Base-by-base conservation (phyloP, 495 filamentous ascomycete species). In the Aspergillus leporis region DNA sequence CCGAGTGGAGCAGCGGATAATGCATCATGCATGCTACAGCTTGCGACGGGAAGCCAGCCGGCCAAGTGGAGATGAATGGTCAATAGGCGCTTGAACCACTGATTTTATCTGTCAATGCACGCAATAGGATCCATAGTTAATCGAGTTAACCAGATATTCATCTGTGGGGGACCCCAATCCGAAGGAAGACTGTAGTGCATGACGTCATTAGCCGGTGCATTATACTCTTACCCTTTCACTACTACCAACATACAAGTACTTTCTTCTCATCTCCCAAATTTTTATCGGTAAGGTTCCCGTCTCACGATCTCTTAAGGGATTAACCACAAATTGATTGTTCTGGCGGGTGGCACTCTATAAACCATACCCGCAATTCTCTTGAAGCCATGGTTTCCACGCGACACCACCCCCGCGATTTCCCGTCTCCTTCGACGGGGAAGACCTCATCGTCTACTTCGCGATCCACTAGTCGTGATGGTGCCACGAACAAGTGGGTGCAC, bases 401-500 rank as follows among this genome's bases (percentile, higher is more conserved):
- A 64, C 72, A 77, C 30, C 81, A 82, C 60, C 78, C 77, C 22
- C 58, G 66, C 54, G 78, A 78, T 41, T 82, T 81, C 46, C 74
- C 77, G 19, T 64, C 78, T 18, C 73, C 76, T 2, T 59, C 69
- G 28, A 61, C 48, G 41, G 60, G 67, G 13, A 55, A 48, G 43
- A 45, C 59, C 19, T 57, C 57, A 2, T 28, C 63, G 23, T 55
- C 64, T 5, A 65, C 70, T 6, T 64, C 73, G 13, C 60, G 67
- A 30, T 59, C 75, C 5, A 55, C 67, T 38, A 70, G 63, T 34
- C 61, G 60, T 36, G 68, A 58, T 51, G 63, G 63, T 32, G 66
- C 63, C 25, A 56, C 69, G 47, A 75, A 75, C 55, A 74, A 71
- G 64, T 74, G 87, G 86, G 73, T 84, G 0, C 90, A 96, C 76